Conservation (phyloP, 2,329 filamentous ascomycete genomes). For the Pseudocercospora fijiensis region DNA sequence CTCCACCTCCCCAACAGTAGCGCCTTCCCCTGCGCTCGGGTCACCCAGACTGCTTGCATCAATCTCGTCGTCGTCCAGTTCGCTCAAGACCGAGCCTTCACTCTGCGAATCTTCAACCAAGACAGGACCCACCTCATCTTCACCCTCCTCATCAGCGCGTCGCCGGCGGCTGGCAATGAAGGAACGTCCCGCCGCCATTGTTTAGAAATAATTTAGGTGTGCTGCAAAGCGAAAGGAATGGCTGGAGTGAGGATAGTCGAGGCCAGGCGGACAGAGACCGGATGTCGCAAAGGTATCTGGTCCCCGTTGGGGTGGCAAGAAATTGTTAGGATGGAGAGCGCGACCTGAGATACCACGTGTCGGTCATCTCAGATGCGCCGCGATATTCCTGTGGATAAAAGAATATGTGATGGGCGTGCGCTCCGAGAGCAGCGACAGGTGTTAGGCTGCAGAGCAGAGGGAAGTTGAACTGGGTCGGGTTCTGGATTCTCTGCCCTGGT, state of each 20-base stretch:
- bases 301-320: conserved; percentile 1
- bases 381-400: background rate
- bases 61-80: conserved; percentile 56
- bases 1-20: conserved; percentile 29
- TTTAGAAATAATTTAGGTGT: conserved; percentile 22
- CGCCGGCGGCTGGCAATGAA: conserved; percentile 67
- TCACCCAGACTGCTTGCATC: conserved; percentile 30
- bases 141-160: conserved; percentile 68
- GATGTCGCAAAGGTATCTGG: conserved; percentile 7
- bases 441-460: conserved; percentile 3
- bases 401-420: conserved; percentile 1
- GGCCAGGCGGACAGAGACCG: conserved; percentile 4
- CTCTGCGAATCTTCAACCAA: conserved; percentile 64
- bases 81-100: conserved; percentile 59
- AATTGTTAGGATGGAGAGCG: conserved; percentile 11
- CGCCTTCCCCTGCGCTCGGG: conserved; percentile 27
- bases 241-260: conserved; percentile 6
- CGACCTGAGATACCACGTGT: conserved; percentile 4
- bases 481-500: background rate
- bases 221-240: conserved; percentile 5
- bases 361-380: conserved; percentile 9
- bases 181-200: conserved; percentile 54
- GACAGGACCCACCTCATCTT: conserved; percentile 59
- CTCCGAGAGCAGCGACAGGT: background rate
- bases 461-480: background rate